Conservation (phyloP, 305 asterid species). For the Fraxinus baroniana region DNA sequence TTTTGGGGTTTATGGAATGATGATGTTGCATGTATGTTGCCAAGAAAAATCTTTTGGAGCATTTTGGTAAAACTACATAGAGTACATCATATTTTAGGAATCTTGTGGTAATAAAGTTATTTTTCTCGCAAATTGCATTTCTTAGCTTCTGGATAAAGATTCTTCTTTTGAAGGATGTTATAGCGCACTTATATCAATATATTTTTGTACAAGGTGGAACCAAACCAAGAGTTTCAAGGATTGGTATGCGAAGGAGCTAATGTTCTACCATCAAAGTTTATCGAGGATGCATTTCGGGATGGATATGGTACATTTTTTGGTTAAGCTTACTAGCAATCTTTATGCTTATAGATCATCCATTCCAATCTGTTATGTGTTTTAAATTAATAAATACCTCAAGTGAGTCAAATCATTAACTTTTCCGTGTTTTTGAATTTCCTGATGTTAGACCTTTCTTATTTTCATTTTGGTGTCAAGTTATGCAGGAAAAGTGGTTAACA, state of each 20-base stretch:
- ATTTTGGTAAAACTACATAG: neutral
- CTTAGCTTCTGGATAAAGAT: constrained; percentile 10
- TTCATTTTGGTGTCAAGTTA: constrained; percentile 47
- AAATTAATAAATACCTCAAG: neutral
- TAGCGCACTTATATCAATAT: constrained; percentile 30
- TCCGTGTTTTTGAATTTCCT: constrained; percentile 25
- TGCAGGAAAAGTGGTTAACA: constrained; percentile 94
- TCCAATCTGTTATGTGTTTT: neutral
- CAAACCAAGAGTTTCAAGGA: constrained; percentile 97
- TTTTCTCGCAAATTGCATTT: neutral
- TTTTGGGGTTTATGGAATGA: neutral
- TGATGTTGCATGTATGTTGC: neutral
- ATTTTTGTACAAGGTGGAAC: constrained; percentile 87
- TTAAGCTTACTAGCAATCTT: constrained; percentile 13
- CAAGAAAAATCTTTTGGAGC: neutral
- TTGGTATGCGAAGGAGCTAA: constrained; percentile 97
- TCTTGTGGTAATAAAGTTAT: neutral
- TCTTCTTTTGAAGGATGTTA: constrained; percentile 10
- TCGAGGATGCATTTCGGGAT: constrained; percentile 91
- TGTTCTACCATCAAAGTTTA: constrained; percentile 83
- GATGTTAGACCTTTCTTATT: constrained; percentile 37
- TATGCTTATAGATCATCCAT: neutral
- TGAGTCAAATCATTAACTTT: neutral
- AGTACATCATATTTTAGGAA: neutral
- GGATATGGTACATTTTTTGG: constrained; percentile 65